Base-by-base conservation (phyloP, 345 rosid genomes). In the Raphanus sativus region DNA sequence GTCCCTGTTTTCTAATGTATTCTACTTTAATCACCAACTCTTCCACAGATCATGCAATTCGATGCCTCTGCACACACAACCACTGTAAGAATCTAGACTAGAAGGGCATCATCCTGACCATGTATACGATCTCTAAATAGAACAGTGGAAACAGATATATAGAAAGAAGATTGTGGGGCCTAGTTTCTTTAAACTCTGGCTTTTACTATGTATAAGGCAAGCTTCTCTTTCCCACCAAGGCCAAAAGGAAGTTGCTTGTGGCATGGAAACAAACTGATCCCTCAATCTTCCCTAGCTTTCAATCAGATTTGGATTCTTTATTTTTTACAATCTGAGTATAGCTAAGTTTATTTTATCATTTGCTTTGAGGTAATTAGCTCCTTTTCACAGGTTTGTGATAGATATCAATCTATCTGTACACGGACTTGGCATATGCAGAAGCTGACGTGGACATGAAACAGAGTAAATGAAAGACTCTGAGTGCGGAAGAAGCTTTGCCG, bases 181-280 rank as follows among this genome's bases (percentile, higher is more conserved):
- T 64, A 6, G 34, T 62, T 68, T 79, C 54, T 58, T 64, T 52
- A 71, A 26, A 63, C 50, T 77, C 75, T 74, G 80, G 83, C 70
- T 80, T 75, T 75, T 72, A 71, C 74, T 76, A 80, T 74, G 65
- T 50, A 71, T 25, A 80, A 58, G 79, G 69, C 60, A 45, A 70
- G 74, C 54, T 73, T 81, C 76, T 80, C 80, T 82, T 72, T 75
- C 74, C 68, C 81, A 75, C 78, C 77, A 78, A 67, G 45, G 80
- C 56, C 74, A 67, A 80, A 80, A 80, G 54, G 82, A 74, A 71
- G 81, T 80, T 82, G 84, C 81, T 78, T 73, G 68, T 62, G 74
- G 24, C 80, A 81, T 67, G 78, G 70, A 62, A 76, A 77, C 62
- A 74, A 69, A 74, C 54, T 69, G 54, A 59, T 21, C 76, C 66